A percentile compares a stretch with the other conserved stretches of the same genome.
phyloP scores from a whole-genome alignment of 139 green algal species.

The Picochlorum sp. region DNA sequence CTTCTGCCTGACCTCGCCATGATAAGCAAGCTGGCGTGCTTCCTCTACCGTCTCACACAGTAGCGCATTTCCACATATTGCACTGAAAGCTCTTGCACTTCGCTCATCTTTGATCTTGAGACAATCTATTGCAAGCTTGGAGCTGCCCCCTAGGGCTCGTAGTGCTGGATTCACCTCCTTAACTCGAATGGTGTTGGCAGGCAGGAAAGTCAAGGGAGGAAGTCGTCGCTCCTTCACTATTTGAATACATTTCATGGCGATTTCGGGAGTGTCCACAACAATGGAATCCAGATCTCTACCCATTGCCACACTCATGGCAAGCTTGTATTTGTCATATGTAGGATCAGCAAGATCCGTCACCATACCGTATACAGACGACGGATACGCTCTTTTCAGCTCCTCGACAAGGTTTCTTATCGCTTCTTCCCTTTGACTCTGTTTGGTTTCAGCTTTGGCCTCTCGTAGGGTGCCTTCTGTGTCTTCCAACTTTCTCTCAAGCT shows the following conservation, averaged over 20 bases:
- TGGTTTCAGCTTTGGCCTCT: conserved; percentile 52
- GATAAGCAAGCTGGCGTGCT: conserved; percentile 60
- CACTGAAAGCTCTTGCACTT: conserved; percentile 47
- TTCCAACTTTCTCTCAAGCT: conserved; percentile 40
- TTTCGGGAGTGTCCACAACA: conserved; percentile 65
- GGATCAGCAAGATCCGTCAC: conserved; percentile 69
- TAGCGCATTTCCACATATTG: conserved; percentile 65
- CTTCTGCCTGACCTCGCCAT: conserved; percentile 41
- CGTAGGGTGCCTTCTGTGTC: conserved; percentile 52
- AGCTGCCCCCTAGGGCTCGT: conserved; percentile 57
- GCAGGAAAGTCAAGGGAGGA: conserved; percentile 81
- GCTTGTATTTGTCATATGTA: conserved; percentile 62
- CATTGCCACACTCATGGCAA: conserved; percentile 79
- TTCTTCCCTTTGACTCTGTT: conserved; percentile 52
- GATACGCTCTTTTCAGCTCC: conserved; percentile 55
- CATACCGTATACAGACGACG: conserved; percentile 59
- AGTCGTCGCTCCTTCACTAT: conserved; percentile 46
- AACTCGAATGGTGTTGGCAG: conserved; percentile 16
- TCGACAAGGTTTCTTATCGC: conserved; percentile 44
- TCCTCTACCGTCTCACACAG: conserved; percentile 79
- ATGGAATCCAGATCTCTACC: conserved; percentile 81
- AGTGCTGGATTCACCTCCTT: conserved; percentile 69
- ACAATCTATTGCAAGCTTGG: conserved; percentile 73
- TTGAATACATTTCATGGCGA: conserved; percentile 66
- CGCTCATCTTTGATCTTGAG: conserved; percentile 52